phyloP scores from a whole-genome alignment of 306 rosid genomes.

The Cucurbita moschata region DNA sequence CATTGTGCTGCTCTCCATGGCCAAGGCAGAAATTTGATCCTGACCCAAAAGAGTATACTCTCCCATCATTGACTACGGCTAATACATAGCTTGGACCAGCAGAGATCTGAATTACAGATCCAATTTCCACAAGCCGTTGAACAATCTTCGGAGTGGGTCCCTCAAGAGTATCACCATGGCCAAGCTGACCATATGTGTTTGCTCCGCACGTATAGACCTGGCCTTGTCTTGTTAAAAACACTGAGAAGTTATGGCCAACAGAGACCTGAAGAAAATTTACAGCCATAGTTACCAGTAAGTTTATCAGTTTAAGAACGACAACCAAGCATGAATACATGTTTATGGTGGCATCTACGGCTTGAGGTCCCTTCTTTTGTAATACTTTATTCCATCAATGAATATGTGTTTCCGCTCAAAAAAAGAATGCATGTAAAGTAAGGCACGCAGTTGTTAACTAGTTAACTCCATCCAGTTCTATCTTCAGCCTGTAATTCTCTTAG shows the following conservation, averaged over 20 bases:
- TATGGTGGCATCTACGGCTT: not conserved
- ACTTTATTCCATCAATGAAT: not conserved
- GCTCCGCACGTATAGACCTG: constrained; percentile 73
- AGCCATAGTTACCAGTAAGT: not conserved
- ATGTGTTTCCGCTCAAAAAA: not conserved
- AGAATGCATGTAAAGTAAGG: not conserved
- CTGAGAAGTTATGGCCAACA: constrained; percentile 79
- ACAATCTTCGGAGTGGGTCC: constrained; percentile 54
- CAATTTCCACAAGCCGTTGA: constrained; percentile 39
- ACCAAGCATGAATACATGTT: not conserved
- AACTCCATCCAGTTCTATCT: not conserved
- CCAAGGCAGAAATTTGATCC: constrained; percentile 94
- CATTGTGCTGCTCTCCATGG: constrained; percentile 82
- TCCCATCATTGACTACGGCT: constrained; percentile 51
- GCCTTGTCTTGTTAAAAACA: constrained; percentile 68
- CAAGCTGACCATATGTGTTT: constrained; percentile 83
- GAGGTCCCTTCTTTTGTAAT: not conserved
- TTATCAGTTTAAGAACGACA: not conserved
- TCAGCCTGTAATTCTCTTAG: not conserved
- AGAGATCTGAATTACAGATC: constrained; percentile 53
- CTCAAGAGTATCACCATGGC: constrained; percentile 67
- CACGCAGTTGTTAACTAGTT: not conserved
- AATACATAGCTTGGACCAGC: constrained; percentile 76
- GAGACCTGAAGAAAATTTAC: constrained; percentile 47
- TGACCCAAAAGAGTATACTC: constrained; percentile 71